Percentiles rank a stretch among this genome's conserved stretches.
phyloP scores from a whole-genome alignment of 2,329 filamentous ascomycete genomes.

The Fusarium secorum region DNA sequence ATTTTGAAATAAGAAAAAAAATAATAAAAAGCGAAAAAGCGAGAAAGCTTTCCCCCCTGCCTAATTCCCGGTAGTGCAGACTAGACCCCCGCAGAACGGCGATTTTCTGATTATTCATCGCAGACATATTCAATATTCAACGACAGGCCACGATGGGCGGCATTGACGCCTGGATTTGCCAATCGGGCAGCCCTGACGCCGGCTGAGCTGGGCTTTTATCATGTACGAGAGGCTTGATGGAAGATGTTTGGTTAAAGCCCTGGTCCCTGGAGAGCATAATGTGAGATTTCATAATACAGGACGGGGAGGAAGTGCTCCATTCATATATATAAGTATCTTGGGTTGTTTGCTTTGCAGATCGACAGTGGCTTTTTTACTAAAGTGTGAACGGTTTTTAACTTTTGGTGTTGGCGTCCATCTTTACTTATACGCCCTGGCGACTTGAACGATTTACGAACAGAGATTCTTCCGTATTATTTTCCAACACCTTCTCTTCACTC shows the following conservation, averaged over 20 bases:
- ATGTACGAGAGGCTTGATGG: neutral
- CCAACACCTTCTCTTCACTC: neutral
- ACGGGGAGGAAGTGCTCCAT: neutral
- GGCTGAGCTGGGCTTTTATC: neutral
- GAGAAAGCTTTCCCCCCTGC: neutral
- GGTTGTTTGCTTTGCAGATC: neutral
- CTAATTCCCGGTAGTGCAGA: constrained; percentile 11
- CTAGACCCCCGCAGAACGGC: constrained; percentile 5
- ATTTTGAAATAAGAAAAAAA: constrained; percentile 1
- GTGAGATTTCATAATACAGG: neutral
- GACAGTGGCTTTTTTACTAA: neutral
- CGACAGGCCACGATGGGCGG: constrained; percentile 10
- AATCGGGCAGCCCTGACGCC: neutral
- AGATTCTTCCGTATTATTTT: neutral
- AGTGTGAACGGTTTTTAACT: neutral
- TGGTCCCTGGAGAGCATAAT: neutral
- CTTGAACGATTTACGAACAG: neutral
- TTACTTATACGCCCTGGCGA: neutral
- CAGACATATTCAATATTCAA: constrained; percentile 43
- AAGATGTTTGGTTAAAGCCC: constrained; percentile 13
- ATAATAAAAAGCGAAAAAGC: neutral
- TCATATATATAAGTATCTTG: constrained; percentile 6
- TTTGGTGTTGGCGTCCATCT: neutral
- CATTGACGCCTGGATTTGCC: constrained; percentile 6
- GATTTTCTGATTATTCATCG: constrained; percentile 45